Conservation (phyloP, 2,329 filamentous ascomycete genomes). For the Fusarium drepaniforme region DNA sequence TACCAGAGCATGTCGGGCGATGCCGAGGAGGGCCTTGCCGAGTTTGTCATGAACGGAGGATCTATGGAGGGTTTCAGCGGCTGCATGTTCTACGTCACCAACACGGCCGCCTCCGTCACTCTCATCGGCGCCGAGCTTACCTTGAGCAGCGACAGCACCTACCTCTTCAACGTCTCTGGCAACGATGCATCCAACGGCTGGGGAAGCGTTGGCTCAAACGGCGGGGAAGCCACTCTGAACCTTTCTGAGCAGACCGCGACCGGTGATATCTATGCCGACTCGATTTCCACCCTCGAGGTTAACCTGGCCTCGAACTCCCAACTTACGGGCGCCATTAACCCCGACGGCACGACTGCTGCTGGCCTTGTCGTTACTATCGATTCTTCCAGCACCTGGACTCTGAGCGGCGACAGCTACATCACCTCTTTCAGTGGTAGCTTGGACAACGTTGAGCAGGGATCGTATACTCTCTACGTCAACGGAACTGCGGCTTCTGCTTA, state of each 20-base stretch:
- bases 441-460: constrained; percentile 19
- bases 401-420: constrained; percentile 17
- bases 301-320: constrained; percentile 8
- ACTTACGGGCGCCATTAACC: constrained; percentile 13
- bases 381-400: constrained; percentile 18
- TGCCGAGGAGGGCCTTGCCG: constrained; percentile 21
- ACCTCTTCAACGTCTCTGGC: constrained; percentile 25
- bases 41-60: constrained; percentile 25
- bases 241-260: constrained; percentile 18
- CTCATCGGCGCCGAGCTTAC: constrained; percentile 15
- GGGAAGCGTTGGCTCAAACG: constrained; percentile 24
- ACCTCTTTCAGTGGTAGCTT: constrained; percentile 15
- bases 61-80: constrained; percentile 19
- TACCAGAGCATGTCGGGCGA: constrained; percentile 31
- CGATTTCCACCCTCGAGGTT: constrained; percentile 14
- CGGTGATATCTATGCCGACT: constrained; percentile 18
- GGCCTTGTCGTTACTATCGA: constrained; percentile 5
- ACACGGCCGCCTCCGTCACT: constrained; percentile 18
- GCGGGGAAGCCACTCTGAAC: constrained; percentile 15
- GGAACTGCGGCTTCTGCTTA: constrained; percentile 6
- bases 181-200: constrained; percentile 23
- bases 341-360: constrained; percentile 13
- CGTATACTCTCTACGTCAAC: constrained; percentile 19
- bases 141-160: constrained; percentile 17
- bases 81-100: constrained; percentile 29